phyloP scores from a whole-genome alignment of 1,139 yeast genomes.

The Yamadazyma trypodendri region DNA sequence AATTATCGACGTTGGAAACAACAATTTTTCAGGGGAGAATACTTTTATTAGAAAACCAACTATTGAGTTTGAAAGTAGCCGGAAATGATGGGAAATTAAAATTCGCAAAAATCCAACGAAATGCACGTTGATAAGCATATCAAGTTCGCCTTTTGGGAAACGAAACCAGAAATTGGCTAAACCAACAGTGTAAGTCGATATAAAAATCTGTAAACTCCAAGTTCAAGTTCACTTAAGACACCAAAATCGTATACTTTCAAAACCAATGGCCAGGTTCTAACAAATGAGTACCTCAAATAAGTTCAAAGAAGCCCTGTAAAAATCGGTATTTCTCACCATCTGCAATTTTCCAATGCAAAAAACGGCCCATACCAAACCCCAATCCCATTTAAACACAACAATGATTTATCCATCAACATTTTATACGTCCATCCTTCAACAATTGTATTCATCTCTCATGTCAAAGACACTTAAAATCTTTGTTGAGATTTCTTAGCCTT shows the following conservation, averaged over 20 bases:
- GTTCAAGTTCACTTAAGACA: not conserved
- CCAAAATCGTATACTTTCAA: not conserved
- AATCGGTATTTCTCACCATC: not conserved
- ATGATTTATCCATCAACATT: slow-evolving; percentile 4
- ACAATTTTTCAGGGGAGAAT: not conserved
- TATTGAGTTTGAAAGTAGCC: not conserved
- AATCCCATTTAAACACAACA: slow-evolving; percentile 1
- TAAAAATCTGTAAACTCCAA: not conserved
- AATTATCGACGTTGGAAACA: not conserved
- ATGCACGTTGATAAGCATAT: not conserved
- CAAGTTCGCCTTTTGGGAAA: not conserved
- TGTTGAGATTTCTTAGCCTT: slow-evolving; percentile 47
- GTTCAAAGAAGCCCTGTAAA: slow-evolving; percentile 1
- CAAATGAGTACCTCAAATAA: not conserved
- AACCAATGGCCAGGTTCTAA: not conserved
- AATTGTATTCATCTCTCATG: not conserved
- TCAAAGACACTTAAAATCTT: slow-evolving; percentile 38
- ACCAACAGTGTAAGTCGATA: not conserved
- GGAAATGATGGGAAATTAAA: not conserved
- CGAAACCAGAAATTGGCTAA: not conserved
- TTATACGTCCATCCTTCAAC: not conserved
- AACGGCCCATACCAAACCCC: slow-evolving; percentile 1
- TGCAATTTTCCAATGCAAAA: not conserved
- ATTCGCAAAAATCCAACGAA: not conserved
- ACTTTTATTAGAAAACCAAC: not conserved